These are phyloP conservation scores for Tardiomyces depauwii DNA, from an alignment of 1,139 yeast genomes.

Conservation along the genomic window DNA sequence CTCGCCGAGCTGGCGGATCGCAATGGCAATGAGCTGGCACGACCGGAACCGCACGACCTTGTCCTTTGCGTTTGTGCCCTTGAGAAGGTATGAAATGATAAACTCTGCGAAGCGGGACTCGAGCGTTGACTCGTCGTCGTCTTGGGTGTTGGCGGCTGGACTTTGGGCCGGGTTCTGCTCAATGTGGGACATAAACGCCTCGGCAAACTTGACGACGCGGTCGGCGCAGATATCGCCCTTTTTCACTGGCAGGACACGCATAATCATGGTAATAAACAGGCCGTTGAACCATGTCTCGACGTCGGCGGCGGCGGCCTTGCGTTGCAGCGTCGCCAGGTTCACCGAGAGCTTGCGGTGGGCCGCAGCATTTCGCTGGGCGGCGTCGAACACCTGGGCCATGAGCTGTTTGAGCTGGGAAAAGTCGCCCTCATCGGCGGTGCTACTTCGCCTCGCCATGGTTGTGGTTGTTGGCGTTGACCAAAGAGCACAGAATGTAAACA, in stretches of 20 bases:
- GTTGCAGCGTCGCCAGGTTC: slow-evolving; percentile 48
- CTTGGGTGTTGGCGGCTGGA: slow-evolving; percentile 10
- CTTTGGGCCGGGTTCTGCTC: slow-evolving; percentile 21
- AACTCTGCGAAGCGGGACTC: slow-evolving; percentile 41
- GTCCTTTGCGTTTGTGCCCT: slow-evolving; percentile 71
- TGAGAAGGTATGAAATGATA: slow-evolving; percentile 52
- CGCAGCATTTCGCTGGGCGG: slow-evolving; percentile 61
- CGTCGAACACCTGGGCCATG: slow-evolving; percentile 64
- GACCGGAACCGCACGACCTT: slow-evolving; percentile 71
- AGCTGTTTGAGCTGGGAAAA: not conserved
- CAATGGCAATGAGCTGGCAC: slow-evolving; percentile 63
- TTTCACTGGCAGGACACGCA: slow-evolving; percentile 56
- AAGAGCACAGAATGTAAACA: too few species aligned
- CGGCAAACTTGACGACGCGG: slow-evolving; percentile 61
- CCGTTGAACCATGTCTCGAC: slow-evolving; percentile 48
- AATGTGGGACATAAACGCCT: slow-evolving; percentile 48
- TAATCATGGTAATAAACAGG: slow-evolving; percentile 48
- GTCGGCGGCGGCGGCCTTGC: slow-evolving; percentile 41
- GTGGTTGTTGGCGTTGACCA: too few species aligned
- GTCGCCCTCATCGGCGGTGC: not conserved
- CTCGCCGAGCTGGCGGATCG: slow-evolving; percentile 65
- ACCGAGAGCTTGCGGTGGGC: slow-evolving; percentile 69
- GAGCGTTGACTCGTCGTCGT: slow-evolving; percentile 32
- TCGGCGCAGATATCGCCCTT: slow-evolving; percentile 68
- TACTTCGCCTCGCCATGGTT: too few species aligned